Conservation (phyloP, 2,329 filamentous ascomycete genomes). For the Sclerotiophoma versabilis region DNA sequence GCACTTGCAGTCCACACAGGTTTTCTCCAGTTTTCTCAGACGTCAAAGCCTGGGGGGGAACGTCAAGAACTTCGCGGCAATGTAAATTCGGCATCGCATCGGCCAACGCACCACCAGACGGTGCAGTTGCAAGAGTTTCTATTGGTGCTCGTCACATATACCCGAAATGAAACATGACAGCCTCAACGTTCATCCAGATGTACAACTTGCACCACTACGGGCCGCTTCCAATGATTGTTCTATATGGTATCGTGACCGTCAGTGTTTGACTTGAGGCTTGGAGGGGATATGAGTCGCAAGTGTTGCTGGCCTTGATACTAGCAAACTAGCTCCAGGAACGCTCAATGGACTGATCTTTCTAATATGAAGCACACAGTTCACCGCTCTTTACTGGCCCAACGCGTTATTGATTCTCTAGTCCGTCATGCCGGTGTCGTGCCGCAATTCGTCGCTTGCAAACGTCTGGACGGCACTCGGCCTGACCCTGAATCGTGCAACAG, state of each 20-base stretch:
- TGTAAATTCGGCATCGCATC: slow-evolving; percentile 13
- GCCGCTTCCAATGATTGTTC: slow-evolving; percentile 6
- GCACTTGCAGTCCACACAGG: slow-evolving; percentile 1
- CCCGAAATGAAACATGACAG: neutral
- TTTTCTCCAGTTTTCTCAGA: neutral
- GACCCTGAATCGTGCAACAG: slow-evolving; percentile 8
- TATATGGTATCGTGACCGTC: neutral
- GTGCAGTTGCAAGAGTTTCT: slow-evolving; percentile 11
- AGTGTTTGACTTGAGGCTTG: neutral
- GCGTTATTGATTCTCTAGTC: neutral
- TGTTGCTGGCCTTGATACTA: slow-evolving; percentile 7
- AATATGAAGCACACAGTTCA: neutral
- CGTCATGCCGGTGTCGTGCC: neutral
- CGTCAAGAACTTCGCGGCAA: neutral
- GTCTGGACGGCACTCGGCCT: neutral
- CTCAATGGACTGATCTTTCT: neutral
- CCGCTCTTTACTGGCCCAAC: slow-evolving; percentile 3
- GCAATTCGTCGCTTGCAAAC: neutral
- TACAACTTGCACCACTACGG: slow-evolving; percentile 9
- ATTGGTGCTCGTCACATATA: slow-evolving; percentile 7
- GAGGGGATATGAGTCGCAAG: slow-evolving; percentile 10
- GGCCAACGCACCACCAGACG: slow-evolving; percentile 4
- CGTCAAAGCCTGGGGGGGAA: slow-evolving; percentile 1
- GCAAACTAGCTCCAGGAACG: slow-evolving; percentile 7
- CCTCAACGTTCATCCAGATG: slow-evolving; percentile 1